Conservation (phyloP, 2,329 filamentous ascomycete species). For the Acrocalymma vagum region DNA sequence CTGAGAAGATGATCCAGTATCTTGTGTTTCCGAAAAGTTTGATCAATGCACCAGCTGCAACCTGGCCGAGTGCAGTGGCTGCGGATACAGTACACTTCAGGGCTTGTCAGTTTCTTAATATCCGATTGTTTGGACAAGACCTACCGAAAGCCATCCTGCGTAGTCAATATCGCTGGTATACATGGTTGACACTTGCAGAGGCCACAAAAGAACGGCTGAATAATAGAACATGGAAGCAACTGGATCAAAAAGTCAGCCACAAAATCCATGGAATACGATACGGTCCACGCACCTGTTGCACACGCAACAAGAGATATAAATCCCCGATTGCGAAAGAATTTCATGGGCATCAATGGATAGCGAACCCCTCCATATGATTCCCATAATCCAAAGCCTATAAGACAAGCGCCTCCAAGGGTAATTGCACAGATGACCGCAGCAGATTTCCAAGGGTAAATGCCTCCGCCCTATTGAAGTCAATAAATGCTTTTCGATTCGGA, state of each 20-base stretch:
- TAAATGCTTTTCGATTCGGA: not conserved
- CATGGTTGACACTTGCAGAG: slow-evolving; percentile 20
- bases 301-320: slow-evolving; percentile 20
- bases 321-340: slow-evolving; percentile 19
- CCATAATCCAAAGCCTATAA: slow-evolving; percentile 22
- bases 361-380: slow-evolving; percentile 17
- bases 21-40: slow-evolving; percentile 17
- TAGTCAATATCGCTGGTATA: slow-evolving; percentile 20
- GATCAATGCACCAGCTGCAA: slow-evolving; percentile 19
- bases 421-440: slow-evolving; percentile 34
- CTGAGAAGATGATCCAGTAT: slow-evolving; percentile 22
- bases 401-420: slow-evolving; percentile 29
- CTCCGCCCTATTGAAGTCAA: slow-evolving; percentile 30
- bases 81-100: slow-evolving; percentile 20
- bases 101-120: not conserved
- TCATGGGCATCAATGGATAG: slow-evolving; percentile 24
- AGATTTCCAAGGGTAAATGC: slow-evolving; percentile 38
- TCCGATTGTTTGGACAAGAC: not conserved
- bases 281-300: slow-evolving; percentile 12
- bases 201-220: slow-evolving; percentile 19
- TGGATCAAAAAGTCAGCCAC: too few relatives aligned
- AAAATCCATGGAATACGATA: not conserved
- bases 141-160: slow-evolving; percentile 21
- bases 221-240: slow-evolving; percentile 21
- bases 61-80: slow-evolving; percentile 19